Evolutionary conservation across 495 filamentous ascomycete species (phyloP).

Genomic region (Astrocystis sublimbata): DNA sequence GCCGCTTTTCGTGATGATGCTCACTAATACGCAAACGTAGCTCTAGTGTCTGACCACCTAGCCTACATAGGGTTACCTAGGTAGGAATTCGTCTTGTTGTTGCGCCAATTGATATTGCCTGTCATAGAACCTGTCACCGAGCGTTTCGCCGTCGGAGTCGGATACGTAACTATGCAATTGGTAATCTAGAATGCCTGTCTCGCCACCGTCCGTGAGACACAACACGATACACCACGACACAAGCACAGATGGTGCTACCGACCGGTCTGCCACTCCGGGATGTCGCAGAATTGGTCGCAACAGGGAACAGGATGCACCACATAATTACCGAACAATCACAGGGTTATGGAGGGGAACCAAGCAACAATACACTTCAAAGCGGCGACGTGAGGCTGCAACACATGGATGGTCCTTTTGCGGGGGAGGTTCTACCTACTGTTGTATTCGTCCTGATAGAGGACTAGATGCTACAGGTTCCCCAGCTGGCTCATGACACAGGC

Average conservation of each 20-base stretch:
- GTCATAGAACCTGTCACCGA: background rate
- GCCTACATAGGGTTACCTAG: background rate
- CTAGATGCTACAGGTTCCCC: background rate
- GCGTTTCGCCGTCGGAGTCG: background rate
- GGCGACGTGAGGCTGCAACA: conserved; percentile 9
- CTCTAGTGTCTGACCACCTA: conserved; percentile 1
- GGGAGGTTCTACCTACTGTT: no score
- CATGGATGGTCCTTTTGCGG: conserved; percentile 10
- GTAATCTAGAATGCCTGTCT: background rate
- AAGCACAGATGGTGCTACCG: conserved; percentile 8
- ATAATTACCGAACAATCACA: conserved; percentile 6
- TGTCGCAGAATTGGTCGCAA: background rate
- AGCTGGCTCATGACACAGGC: no score
- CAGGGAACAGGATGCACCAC: background rate
- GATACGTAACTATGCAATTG: conserved; percentile 5
- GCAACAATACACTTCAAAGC: conserved; percentile 2
- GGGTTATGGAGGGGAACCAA: background rate
- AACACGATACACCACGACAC: conserved; percentile 4
- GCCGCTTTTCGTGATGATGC: conserved; percentile 2
- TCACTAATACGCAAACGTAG: no score
- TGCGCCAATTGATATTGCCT: background rate
- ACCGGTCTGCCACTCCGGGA: conserved; percentile 2
- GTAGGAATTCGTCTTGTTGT: background rate
- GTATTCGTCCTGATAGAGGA: background rate
- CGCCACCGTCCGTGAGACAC: conserved; percentile 18